Base-by-base conservation (phyloP, 1,284 basidiomycete genomes). In the Cryptococcus jaspeensis region DNA sequence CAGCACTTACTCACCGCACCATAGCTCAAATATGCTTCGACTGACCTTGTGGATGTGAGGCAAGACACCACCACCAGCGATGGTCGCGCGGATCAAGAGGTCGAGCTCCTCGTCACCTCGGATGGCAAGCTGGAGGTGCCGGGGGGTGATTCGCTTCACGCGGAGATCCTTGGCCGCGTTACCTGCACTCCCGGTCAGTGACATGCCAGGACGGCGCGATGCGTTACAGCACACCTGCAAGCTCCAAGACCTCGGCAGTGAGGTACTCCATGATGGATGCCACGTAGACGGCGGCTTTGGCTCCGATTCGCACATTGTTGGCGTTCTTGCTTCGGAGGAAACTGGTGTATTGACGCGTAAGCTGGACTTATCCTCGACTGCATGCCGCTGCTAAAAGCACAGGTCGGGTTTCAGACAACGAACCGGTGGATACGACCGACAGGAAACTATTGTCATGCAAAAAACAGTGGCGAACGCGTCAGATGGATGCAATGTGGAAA, bases 151-250 rank as follows among this genome's bases (percentile, higher is more conserved):
- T 76, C 95, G 90, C 80, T 97, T 97, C 44, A 96, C 92, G 53
- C 89, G 86, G 39, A 97, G 83, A 80, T 98, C 94, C 75, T 96
- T 96, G 11, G 93, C 94, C 23, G 94, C 94, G 77, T 98, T 98
- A 42, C 94, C 94, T 92, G 57, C n/a, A n/a, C 15, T 16, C 9
- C n/a, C 3, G 20, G 42, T 53, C 45, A 53, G 38, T 42, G n/a
- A 32, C 25, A 18, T 28, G 11, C 41, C 43, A 35, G 41, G 16
- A 39, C 12, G 42, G 35, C 13, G 28, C 11, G 37, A 16, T 36
- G 44, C 22, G 22, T 2, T 37, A 46, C 28, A 36, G 50, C 76
- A 50, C 55, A 77, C 78, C 78, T 16, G 78, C 77, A 47, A 80
- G 71, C 65, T 80, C 79, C 45, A 78, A 66, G n/a, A 80, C 74